Evolutionary conservation across 768 basidiomycete genomes (phyloP), one percentile per base, ranked within the genome.

Genomic region (Lentinula aciculospora): DNA sequence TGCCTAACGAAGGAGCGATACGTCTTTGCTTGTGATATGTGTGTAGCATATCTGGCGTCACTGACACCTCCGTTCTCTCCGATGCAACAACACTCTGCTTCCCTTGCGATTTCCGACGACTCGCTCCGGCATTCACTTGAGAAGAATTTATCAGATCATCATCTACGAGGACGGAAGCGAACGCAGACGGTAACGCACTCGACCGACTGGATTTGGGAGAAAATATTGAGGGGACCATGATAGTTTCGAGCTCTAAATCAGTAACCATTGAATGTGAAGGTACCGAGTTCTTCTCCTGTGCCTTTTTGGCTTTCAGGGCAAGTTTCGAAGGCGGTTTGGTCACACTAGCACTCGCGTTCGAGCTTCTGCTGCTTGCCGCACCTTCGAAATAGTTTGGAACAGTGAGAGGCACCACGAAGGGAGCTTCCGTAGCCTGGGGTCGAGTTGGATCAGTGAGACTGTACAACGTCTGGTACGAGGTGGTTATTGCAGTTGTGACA

Each of bases 401-500:
- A 46, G 71, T 63, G 28, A 82, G 67, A 28, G 79, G 78, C 1
- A 80, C 77, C 25, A 80, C 72, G 58, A 74, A 71, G 13, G 78
- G 71, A 40, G 69, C 72, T 10, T 75, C 75, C 32, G 76, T 71
- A n/a, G 72, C 66, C 27, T 66, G 67, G 5, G 76, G 69, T 19
- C 74, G 74, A n/a, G 66, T 68, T 47, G 81, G 79, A 61, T 81
- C 74, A 29, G 81, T 83, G 7, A 91, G 74, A 62, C 81, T 85
- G 65, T 80, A 80, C 28, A 90, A 74, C 6, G 85, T 82, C 59
- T 90, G 89, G 61, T 89, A 90, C 0, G 86, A 84, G 2, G 89
- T 91, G 0, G 89, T 92, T 65, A 92, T 92, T 1, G 89, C 89
- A 15, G 89, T 90, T 0, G 89, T 92, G 12, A 83, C 89, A n/a